Base-by-base conservation (phyloP, 305 asterid genomes). In the Fraxinus latifolia region DNA sequence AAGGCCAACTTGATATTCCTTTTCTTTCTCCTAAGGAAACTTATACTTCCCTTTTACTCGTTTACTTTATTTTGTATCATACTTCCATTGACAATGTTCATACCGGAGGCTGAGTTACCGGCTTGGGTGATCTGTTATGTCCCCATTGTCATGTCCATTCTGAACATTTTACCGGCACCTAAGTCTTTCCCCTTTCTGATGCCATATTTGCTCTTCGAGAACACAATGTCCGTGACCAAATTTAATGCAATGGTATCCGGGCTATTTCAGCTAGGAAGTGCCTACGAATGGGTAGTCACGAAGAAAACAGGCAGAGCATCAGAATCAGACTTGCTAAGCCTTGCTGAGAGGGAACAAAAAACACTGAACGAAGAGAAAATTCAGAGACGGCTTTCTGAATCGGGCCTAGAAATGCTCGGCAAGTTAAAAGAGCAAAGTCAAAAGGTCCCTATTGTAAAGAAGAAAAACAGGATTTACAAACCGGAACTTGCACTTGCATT, bases 271-370 rank as follows among this genome's bases (percentile, higher is more conserved):
- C 94, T 95, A 0, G 98, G 98, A 15, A 91, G 98, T 76, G 91
- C 99, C 0, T 95, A 95, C n/a, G 99, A 95, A 81, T 95, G 99
- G 99, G 96, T 95, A 5, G 99, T 95, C 73, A 95, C 99, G 0
- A 95, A 95, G 87, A 95, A 95, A 80, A 87, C 98, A 0, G 99
- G 99, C 5, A 83, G 99, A 79, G 91, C 97, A 5, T 95, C 99
- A 0, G 98, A 95, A 34, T 93, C 98, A 0, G 98, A 95, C 85
- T 50, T 95, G 73, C 19, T 91, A 14, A 90, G 93, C 87, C 87
- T 91, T 4, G 96, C 93, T 1, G 98, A 95, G 89, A 93, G 92
- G 84, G 98, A 94, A 82, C 33, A 92, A 0, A 91, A 89, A 74
- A 84, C 37, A 4, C n/a, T 68, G 1, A 85, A 82, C 2, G 97